Evolutionary conservation across 192 early-diverging fungal species (phyloP).

Genomic region (Gigaspora rosea): DNA sequence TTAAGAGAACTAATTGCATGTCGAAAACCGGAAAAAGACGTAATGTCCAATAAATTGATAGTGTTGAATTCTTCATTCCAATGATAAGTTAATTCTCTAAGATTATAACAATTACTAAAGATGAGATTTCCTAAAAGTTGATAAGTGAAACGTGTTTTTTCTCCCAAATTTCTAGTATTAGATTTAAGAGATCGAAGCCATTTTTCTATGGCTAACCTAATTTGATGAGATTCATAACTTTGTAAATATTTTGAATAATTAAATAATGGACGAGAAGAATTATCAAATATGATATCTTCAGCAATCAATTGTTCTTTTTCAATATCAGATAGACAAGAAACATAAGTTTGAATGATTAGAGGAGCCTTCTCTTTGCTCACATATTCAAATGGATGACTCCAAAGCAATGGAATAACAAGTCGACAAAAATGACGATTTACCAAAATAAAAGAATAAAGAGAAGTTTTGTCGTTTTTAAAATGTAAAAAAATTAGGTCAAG

Average conservation of each 20-base stretch:
- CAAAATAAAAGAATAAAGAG: not conserved
- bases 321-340: not conserved
- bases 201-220: not conserved
- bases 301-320: not conserved
- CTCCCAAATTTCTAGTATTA: not conserved
- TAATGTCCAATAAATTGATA: not conserved
- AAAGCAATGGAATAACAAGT: constrained; percentile 10
- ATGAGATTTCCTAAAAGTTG: not conserved
- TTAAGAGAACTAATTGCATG: not conserved
- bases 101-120: not conserved
- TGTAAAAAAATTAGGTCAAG: not conserved
- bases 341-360: constrained; percentile 4
- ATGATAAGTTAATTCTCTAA: not conserved
- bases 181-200: not conserved
- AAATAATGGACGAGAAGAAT: not conserved
- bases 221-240: not conserved
- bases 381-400: constrained; percentile 26
- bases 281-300: not conserved
- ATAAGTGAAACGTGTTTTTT: not conserved
- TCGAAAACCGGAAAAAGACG: not conserved
- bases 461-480: constrained; percentile 5
- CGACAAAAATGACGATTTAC: constrained; percentile 26
- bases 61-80: not conserved
- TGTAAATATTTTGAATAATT: not conserved
- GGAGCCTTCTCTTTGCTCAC: not conserved